A percentile compares a stretch with the other conserved stretches of the same genome.
Conservation (phyloP, 352 stramenopile genomes). For the Globisporangium mamillatum region DNA sequence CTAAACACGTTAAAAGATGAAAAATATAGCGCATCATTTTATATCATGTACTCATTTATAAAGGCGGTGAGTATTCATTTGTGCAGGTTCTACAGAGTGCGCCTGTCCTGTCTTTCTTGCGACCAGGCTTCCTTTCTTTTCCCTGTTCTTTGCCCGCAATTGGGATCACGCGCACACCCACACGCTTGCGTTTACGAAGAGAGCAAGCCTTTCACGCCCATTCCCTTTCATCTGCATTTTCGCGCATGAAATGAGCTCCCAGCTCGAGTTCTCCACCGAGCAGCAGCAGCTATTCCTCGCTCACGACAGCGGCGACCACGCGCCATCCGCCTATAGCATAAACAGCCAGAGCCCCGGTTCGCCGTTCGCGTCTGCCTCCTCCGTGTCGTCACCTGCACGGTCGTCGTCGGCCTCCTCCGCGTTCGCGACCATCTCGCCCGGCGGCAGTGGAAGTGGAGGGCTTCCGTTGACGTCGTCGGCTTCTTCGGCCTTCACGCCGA, state of each 20-base stretch:
- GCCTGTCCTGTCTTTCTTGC: slow-evolving; percentile 5
- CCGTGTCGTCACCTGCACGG: slow-evolving; percentile 1
- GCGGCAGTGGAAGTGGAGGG: neutral
- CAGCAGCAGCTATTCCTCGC: neutral
- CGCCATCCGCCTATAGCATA: neutral
- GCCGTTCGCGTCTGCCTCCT: neutral
- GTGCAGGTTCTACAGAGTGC: neutral
- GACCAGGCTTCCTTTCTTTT: neutral
- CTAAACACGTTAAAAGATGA: too few relatives aligned
- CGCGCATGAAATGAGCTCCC: neutral
- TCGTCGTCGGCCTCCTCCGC: neutral
- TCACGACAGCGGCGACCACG: too few relatives aligned
- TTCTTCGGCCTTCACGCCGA: neutral
- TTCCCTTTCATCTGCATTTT: neutral
- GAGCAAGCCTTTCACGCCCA: neutral
- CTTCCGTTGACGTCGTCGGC: neutral
- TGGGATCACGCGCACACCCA: neutral
- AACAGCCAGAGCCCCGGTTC: neutral
- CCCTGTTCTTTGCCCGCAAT: neutral
- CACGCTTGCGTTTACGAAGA: neutral
- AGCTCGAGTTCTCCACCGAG: neutral
- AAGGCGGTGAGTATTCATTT: neutral
- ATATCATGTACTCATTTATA: neutral
- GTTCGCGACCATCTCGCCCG: slow-evolving; percentile 17
- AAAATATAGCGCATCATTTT: neutral